phyloP scores from a whole-genome alignment of 1,139 yeast genomes.

The Kodamaea suecica region DNA sequence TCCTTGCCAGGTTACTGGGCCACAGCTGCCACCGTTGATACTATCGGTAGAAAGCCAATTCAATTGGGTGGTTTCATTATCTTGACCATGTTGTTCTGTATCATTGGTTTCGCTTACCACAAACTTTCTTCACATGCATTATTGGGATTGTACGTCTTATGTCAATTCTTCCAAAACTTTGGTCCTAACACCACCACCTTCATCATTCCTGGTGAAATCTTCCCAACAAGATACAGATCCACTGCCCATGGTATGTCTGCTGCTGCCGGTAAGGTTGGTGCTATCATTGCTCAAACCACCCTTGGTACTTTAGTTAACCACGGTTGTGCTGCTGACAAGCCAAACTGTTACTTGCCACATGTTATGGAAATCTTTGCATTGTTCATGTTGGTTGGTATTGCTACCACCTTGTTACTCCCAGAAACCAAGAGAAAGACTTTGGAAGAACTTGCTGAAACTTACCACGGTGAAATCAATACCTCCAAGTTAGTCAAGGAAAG shows the following conservation, averaged over 20 bases:
- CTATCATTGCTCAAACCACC: constrained; percentile 90
- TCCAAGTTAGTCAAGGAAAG: constrained; percentile 24
- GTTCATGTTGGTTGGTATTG: constrained; percentile 79
- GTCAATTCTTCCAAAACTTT: constrained; percentile 84
- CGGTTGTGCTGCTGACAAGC: constrained; percentile 57
- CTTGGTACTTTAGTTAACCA: constrained; percentile 81
- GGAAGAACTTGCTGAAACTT: constrained; percentile 73
- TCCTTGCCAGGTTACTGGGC: constrained; percentile 90
- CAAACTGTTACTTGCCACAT: constrained; percentile 80
- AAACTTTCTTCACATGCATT: constrained; percentile 61
- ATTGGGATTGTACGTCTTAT: constrained; percentile 69
- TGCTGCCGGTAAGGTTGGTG: constrained; percentile 94
- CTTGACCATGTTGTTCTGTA: constrained; percentile 65
- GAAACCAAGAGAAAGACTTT: constrained; percentile 89
- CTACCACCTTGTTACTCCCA: constrained; percentile 65
- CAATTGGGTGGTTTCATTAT: constrained; percentile 72
- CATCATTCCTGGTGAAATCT: constrained; percentile 92
- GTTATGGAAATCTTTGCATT: constrained; percentile 91
- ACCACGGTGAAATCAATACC: constrained; percentile 71
- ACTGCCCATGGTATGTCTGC: constrained; percentile 98
- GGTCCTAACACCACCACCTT: constrained; percentile 97
- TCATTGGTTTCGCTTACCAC: constrained; percentile 78
- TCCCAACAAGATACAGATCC: constrained; percentile 97
- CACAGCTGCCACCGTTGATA: constrained; percentile 72
- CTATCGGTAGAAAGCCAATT: constrained; percentile 76